phyloP scores from a whole-genome alignment of 1,139 yeast species.

The Tardiomyces digboiensis region DNA sequence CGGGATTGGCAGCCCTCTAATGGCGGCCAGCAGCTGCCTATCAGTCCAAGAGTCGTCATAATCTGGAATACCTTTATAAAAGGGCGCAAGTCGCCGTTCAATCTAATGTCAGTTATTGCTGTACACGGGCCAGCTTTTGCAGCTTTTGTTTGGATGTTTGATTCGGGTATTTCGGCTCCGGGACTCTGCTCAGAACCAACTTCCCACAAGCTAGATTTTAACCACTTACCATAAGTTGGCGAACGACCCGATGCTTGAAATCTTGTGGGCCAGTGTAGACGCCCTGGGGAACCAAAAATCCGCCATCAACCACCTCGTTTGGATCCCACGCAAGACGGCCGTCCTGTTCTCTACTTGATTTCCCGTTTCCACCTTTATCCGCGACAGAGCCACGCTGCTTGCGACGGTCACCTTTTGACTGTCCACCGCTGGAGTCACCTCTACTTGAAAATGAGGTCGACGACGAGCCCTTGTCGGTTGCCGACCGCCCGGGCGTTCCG shows the following conservation, averaged over 20 bases:
- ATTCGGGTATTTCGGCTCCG: too few relatives aligned
- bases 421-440: neutral
- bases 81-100: slow-evolving; percentile 73
- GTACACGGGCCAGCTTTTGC: too few relatives aligned
- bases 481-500: slow-evolving; percentile 2
- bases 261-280: slow-evolving; percentile 69
- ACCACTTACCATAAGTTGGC: slow-evolving; percentile 38
- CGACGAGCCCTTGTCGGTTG: slow-evolving; percentile 1
- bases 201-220: too few relatives aligned
- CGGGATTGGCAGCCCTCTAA: slow-evolving; percentile 29
- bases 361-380: slow-evolving; percentile 1
- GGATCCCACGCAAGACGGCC: slow-evolving; percentile 24
- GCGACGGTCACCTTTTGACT: neutral
- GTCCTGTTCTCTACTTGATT: slow-evolving; percentile 2
- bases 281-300: slow-evolving; percentile 69
- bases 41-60: slow-evolving; percentile 69
- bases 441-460: neutral
- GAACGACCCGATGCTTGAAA: slow-evolving; percentile 62
- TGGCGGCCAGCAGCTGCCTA: slow-evolving; percentile 50
- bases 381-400: neutral
- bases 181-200: too few relatives aligned
- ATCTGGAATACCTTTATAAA: slow-evolving; percentile 83
- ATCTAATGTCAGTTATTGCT: slow-evolving; percentile 19
- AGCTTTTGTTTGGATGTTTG: too few relatives aligned
- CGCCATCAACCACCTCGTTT: slow-evolving; percentile 37